Evolutionary conservation across 805 yeast species (phyloP).

Genomic region (Saccharomycopsis sp.): DNA sequence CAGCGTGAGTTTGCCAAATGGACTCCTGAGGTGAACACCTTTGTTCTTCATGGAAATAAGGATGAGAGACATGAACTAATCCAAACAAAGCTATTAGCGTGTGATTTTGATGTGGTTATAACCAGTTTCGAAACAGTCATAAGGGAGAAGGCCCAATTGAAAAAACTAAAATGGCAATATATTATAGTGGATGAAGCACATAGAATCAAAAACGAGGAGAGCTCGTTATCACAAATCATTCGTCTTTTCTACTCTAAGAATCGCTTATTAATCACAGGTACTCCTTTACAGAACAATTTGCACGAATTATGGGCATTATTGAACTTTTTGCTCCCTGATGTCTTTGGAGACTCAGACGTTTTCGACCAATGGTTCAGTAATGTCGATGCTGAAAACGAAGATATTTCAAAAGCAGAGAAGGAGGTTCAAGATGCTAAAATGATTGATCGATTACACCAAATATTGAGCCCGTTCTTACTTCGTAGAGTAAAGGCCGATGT

Average conservation of each 20-base stretch:
- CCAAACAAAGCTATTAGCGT: slow-evolving; percentile 50
- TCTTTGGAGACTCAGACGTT: slow-evolving; percentile 82
- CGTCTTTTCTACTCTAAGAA: slow-evolving; percentile 81
- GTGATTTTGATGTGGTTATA: slow-evolving; percentile 83
- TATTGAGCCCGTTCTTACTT: slow-evolving; percentile 77
- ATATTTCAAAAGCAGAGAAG: slow-evolving; percentile 39
- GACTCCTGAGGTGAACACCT: slow-evolving; percentile 90
- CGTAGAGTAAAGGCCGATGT: slow-evolving; percentile 92
- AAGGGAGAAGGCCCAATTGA: slow-evolving; percentile 74
- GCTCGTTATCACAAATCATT: slow-evolving; percentile 86
- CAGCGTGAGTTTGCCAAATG: slow-evolving; percentile 87
- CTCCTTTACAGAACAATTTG: slow-evolving; percentile 89
- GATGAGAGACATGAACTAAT: slow-evolving; percentile 65
- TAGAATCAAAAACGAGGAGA: slow-evolving; percentile 90
- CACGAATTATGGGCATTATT: slow-evolving; percentile 96
- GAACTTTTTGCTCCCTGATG: slow-evolving; percentile 88
- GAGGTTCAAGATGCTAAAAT: slow-evolving; percentile 68
- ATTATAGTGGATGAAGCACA: slow-evolving; percentile 95
- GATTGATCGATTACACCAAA: slow-evolving; percentile 82
- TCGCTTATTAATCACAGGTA: slow-evolving; percentile 86
- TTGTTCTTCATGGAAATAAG: slow-evolving; percentile 85
- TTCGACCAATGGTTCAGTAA: slow-evolving; percentile 86
- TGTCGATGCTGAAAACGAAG: slow-evolving; percentile 53
- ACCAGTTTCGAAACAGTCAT: slow-evolving; percentile 93
- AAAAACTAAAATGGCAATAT: slow-evolving; percentile 88